Conservation (phyloP, 352 stramenopile genomes). For the Phytophthora pluvialis region DNA sequence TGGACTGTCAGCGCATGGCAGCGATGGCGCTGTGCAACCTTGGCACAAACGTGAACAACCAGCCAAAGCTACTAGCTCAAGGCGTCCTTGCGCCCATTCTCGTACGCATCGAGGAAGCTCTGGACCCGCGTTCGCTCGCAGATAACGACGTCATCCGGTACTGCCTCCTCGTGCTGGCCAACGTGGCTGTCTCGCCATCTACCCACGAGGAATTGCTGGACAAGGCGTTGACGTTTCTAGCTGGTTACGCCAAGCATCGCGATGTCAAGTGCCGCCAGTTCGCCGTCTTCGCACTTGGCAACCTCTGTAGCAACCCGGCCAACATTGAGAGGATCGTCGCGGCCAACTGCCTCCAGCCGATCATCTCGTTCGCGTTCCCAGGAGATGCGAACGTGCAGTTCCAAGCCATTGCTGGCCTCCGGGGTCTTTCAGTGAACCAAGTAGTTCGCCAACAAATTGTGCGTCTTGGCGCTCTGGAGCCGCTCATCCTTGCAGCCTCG, state of each 20-base stretch:
- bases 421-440: conserved; percentile 92
- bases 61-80: conserved; percentile 89
- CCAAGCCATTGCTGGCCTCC: conserved; percentile 94
- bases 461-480: conserved; percentile 92
- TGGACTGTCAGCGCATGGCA: conserved; percentile 95
- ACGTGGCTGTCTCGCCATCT: conserved; percentile 88
- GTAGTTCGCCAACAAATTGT: conserved; percentile 92
- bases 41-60: conserved; percentile 94
- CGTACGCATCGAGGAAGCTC: conserved; percentile 85
- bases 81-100: conserved; percentile 92
- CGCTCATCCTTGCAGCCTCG: conserved; percentile 92
- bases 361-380: conserved; percentile 96
- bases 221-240: conserved; percentile 85
- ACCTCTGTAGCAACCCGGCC: conserved; percentile 92
- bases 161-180: conserved; percentile 94
- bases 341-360: conserved; percentile 89
- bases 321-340: conserved; percentile 92
- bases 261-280: conserved; percentile 98
- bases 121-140: conserved; percentile 92
- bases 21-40: conserved; percentile 96
- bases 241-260: conserved; percentile 93
- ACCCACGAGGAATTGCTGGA: conserved; percentile 88
- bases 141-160: conserved; percentile 97
- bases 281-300: conserved; percentile 95
- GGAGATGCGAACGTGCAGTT: conserved; percentile 96